Evolutionary conservation across 208 protist species (phyloP), one percentile per base, ranked within the genome.

Genomic region (Acanthamoeba culbertsoni): DNA sequence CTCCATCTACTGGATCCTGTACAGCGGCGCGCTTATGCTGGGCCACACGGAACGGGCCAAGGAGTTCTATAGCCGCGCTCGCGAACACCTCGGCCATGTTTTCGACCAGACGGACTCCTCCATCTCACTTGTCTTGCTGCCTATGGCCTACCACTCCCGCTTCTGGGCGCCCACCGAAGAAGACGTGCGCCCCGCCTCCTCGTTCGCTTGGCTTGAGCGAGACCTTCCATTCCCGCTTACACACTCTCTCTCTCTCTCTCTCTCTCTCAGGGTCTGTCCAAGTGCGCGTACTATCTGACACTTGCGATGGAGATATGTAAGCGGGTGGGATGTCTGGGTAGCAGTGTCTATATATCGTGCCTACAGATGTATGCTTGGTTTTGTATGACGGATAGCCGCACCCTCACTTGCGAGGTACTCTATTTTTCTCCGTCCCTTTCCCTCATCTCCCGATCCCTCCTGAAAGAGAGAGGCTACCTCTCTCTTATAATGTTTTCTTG

Each of bases 361-460:
- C 28, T 82, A 20, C 71, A 82, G 71, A 82, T 82, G 71, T 82
- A 82, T 31, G 71, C 71, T n/a, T 82, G 71, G 71, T 82, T 82
- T 55, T 82, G 71, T 53, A 82, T 82, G 71, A 82, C 71, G 20
- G 71, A 82, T 23, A 82, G 53, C 42, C 31, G 12, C 71, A 82
- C 42, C 42, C 71, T 82, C 8, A 42, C 71, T 7, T 46, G 31
- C 23, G 71, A 82, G 71, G 71, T 82, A 53, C 71, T 28, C 62
- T 71, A 53, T 18, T 26, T 10, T 82, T 10, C 35, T 23, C 20
- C 28, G 1, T n/a, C 1, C 20, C 59, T 33, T 68, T n/a, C n/a
- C n/a, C n/a, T n/a, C n/a, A n/a, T n/a, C n/a, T n/a, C n/a, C n/a
- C n/a, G n/a, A n/a, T n/a, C n/a, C n/a, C n/a, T n/a, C n/a, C n/a